Conservation (phyloP, 306 rosid genomes). For the Gastrolobium villosum region DNA sequence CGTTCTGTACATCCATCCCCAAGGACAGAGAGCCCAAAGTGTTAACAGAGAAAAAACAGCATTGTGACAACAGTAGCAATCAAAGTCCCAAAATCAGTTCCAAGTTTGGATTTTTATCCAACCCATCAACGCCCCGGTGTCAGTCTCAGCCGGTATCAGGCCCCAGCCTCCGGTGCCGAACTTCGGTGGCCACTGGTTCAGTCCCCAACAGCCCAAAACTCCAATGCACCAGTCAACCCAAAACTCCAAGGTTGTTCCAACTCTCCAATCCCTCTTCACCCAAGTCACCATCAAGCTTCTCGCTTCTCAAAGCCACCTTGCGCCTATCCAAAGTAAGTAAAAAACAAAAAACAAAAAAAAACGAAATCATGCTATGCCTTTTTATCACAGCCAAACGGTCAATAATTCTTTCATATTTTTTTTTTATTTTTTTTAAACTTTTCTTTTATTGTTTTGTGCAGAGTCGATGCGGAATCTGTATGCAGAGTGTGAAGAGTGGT, state of each 20-base stretch:
- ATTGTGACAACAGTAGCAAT: constrained; percentile 45
- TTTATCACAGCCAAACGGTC: background rate
- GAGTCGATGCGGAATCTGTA: constrained; percentile 94
- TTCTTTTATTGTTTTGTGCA: constrained; percentile 41
- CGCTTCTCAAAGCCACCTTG: constrained; percentile 75
- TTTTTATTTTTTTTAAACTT: too few species aligned
- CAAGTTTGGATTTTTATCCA: constrained; percentile 87
- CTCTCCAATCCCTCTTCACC: constrained; percentile 81
- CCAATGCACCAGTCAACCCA: constrained; percentile 61
- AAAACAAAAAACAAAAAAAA: background rate
- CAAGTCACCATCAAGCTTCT: constrained; percentile 86
- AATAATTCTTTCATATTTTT: background rate
- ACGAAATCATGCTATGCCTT: background rate
- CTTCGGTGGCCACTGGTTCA: constrained; percentile 62
- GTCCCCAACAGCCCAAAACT: constrained; percentile 82
- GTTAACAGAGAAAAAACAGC: constrained; percentile 56
- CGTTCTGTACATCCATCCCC: constrained; percentile 87
- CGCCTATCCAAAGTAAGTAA: constrained; percentile 72
- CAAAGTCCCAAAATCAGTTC: constrained; percentile 71
- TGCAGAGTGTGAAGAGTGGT: constrained; percentile 81
- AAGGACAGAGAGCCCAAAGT: constrained; percentile 64
- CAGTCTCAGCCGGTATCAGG: constrained; percentile 64
- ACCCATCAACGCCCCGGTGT: constrained; percentile 81
- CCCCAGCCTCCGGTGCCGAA: constrained; percentile 83
- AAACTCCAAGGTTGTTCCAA: constrained; percentile 57